Base-by-base conservation (phyloP, 768 basidiomycete species). In the Lentinula edodes region DNA sequence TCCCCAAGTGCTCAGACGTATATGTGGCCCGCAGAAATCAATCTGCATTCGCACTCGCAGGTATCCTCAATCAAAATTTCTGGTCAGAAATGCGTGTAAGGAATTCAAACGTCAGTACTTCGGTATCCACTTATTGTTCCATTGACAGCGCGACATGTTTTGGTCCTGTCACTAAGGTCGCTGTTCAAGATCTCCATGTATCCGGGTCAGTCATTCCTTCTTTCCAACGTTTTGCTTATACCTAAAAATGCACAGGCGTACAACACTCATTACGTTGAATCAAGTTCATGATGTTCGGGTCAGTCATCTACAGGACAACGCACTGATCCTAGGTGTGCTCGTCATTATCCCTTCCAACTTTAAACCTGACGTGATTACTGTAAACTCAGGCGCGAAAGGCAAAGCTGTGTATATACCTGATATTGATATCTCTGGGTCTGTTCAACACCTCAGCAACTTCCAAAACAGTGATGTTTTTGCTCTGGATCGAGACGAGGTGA, bases 391-490 rank as follows among this genome's bases (percentile, higher is more conserved):
- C 39, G 80, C 81, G 9, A 78, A 77, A 64, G 74, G 75, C 52
- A 79, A 78, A 48, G 87, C 81, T 0, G 73, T 86, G 0, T 74
- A 82, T 52, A 67, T 90, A 3, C 68, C 75, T 3, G 83, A 88
- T 59, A 75, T 88, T 50, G 80, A 82, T 38, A 60, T 66, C 2
- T 66, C 74, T 35, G 61, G 65, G 1, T 71, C 72, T 13, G 66
- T 80, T 2, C 72, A 74, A 57, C 66, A 71, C 61, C 68, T 90
- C 9, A 70, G 76, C 32, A 88, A 87, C 2, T 65, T 76, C 18
- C 43, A 59, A 15, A 51, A 59, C 38, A 88, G 87, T 58, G 88
- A 89, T 66, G 84, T 89, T 0, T 83, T 90, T 64, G 71, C 87
- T 2, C 72, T 89, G n/a, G 69, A 76, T 52, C 85, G 85, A 65